Evolutionary conservation across 768 basidiomycete genomes (phyloP).

Genomic region (Mycena olivaceomarginata): DNA sequence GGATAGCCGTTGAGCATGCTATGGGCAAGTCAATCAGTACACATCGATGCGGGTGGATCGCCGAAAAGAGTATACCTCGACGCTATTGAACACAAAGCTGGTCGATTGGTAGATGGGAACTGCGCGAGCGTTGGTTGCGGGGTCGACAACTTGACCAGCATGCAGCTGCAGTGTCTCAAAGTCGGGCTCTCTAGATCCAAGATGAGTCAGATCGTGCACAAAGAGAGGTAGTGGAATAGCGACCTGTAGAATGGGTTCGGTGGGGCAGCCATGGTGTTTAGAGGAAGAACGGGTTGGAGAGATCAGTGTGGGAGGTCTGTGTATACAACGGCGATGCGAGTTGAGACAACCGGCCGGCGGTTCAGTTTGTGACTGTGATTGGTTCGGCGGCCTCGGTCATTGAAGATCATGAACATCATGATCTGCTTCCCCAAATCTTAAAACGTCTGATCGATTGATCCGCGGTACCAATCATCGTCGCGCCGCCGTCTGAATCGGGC

Average conservation of each 20-base stretch:
- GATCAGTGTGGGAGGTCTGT: too few species aligned
- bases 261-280: slow-evolving; percentile 20
- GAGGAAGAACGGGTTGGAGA: too few species aligned
- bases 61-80: slow-evolving; percentile 56
- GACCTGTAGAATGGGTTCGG: slow-evolving; percentile 39
- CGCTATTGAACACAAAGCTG: slow-evolving; percentile 75
- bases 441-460: too few species aligned
- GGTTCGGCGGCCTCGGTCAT: too few species aligned
- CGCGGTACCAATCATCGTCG: too few species aligned
- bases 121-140: slow-evolving; percentile 75
- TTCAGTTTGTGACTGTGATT: too few species aligned
- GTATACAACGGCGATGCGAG: too few species aligned
- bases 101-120: slow-evolving; percentile 78
- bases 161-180: slow-evolving; percentile 81
- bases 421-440: too few species aligned
- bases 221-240: too few species aligned
- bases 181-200: slow-evolving; percentile 61
- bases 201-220: neutral
- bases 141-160: slow-evolving; percentile 73
- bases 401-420: too few species aligned
- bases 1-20: slow-evolving; percentile 27
- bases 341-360: too few species aligned
- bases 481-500: too few species aligned
- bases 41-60: neutral
- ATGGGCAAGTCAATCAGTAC: neutral